These are phyloP conservation scores for Mrakia blollopis DNA, from an alignment of 768 basidiomycete species.

Conservation along the genomic window DNA sequence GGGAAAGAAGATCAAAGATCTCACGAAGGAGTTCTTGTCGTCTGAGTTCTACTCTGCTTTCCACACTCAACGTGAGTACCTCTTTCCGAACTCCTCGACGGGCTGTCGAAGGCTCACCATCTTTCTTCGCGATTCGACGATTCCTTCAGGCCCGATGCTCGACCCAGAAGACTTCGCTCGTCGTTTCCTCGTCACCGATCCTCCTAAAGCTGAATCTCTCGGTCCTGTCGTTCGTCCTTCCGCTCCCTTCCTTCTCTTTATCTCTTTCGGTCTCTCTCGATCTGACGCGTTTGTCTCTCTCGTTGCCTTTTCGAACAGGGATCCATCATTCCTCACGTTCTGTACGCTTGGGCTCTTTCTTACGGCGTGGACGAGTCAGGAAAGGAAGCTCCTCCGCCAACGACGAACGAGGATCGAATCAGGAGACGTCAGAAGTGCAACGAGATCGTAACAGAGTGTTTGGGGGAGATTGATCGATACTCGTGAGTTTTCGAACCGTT, in stretches of 20 bases:
- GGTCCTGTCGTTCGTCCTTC: constrained; percentile 51
- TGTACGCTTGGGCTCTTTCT: constrained; percentile 83
- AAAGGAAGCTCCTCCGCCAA: constrained; percentile 48
- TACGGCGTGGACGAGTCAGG: constrained; percentile 82
- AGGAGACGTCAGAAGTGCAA: constrained; percentile 48
- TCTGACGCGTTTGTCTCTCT: background rate
- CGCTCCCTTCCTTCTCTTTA: background rate
- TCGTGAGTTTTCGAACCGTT: background rate
- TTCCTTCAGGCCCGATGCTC: constrained; percentile 71
- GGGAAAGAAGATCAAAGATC: constrained; percentile 49
- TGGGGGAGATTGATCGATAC: constrained; percentile 71
- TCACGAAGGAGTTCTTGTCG: constrained; percentile 71
- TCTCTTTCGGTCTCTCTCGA: background rate
- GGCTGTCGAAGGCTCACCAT: constrained; percentile 7
- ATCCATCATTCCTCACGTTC: constrained; percentile 66
- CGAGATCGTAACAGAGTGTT: constrained; percentile 67
- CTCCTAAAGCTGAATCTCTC: constrained; percentile 55
- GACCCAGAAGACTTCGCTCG: constrained; percentile 72
- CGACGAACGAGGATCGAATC: constrained; percentile 50
- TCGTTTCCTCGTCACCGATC: constrained; percentile 49
- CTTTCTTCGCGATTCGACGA: background rate
- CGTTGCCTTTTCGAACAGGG: constrained; percentile 44
- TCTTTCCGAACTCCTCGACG: background rate
- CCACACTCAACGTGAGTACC: constrained; percentile 66
- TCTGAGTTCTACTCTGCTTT: constrained; percentile 83